Evolutionary conservation across 2,329 filamentous ascomycete genomes (phyloP).

Genomic region (Aspergillus versicolor): DNA sequence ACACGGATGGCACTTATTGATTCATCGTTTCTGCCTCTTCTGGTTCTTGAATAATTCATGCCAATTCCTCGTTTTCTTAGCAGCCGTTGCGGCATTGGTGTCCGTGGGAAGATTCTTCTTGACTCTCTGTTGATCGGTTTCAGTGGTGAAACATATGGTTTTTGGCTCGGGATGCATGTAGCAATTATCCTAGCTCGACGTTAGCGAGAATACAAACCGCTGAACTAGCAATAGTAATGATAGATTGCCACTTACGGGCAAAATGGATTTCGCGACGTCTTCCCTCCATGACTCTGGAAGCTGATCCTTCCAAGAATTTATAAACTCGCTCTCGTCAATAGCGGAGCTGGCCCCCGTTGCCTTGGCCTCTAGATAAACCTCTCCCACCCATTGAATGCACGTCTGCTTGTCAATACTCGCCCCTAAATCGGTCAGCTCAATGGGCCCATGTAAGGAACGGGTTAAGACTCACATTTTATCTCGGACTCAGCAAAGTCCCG

Average conservation of each 20-base stretch:
- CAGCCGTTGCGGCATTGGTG: slow-evolving; percentile 24
- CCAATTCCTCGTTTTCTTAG: slow-evolving; percentile 43
- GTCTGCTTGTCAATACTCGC: slow-evolving; percentile 37
- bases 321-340: slow-evolving; percentile 33
- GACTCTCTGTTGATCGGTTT: slow-evolving; percentile 29
- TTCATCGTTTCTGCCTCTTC: slow-evolving; percentile 31
- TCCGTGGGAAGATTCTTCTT: slow-evolving; percentile 26
- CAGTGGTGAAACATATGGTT: slow-evolving; percentile 36
- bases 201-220: neutral
- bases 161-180: slow-evolving; percentile 37
- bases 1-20: neutral
- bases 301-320: slow-evolving; percentile 43
- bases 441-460: neutral
- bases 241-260: slow-evolving; percentile 28
- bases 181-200: slow-evolving; percentile 25
- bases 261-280: slow-evolving; percentile 32
- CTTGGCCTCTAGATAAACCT: slow-evolving; percentile 39
- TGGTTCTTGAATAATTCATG: slow-evolving; percentile 44
- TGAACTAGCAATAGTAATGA: neutral
- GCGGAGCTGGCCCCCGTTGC: slow-evolving; percentile 33
- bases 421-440: slow-evolving; percentile 29
- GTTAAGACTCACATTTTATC: slow-evolving; percentile 38
- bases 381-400: slow-evolving; percentile 39
- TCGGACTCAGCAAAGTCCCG: slow-evolving; percentile 21
- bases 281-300: slow-evolving; percentile 45